Conservation (phyloP, 1,284 basidiomycete species). For the Microbotryomycetes sp. region DNA sequence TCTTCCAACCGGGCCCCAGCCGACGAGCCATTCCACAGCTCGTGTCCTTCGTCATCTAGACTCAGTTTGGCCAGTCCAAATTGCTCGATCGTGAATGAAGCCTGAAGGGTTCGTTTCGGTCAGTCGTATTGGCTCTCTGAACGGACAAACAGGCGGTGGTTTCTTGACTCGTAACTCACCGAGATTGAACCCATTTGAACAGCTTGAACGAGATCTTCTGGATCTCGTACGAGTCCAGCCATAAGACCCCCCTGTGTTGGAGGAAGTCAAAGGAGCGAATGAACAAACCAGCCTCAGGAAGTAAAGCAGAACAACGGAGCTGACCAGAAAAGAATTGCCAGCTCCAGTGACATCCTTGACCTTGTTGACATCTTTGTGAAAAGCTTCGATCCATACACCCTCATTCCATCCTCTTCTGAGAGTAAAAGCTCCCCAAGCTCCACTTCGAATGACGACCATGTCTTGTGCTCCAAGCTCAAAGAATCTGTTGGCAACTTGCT, state of each 20-base stretch:
- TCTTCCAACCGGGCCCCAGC: constrained; percentile 20
- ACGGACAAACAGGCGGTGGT: constrained; percentile 7
- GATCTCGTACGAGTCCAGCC: constrained; percentile 27
- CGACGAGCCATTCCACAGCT: constrained; percentile 29
- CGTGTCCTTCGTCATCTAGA: not conserved
- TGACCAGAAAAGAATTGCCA: constrained; percentile 81
- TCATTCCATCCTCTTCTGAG: constrained; percentile 42
- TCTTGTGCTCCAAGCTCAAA: constrained; percentile 43
- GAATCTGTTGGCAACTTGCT: constrained; percentile 29
- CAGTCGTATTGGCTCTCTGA: not conserved
- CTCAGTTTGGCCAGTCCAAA: constrained; percentile 32
- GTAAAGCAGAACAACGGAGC: constrained; percentile 39
- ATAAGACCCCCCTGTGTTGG: constrained; percentile 40
- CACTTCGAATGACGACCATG: constrained; percentile 65
- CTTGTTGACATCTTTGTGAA: constrained; percentile 55
- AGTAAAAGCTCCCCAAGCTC: constrained; percentile 67
- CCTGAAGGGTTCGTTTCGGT: constrained; percentile 1
- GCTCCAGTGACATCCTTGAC: constrained; percentile 83
- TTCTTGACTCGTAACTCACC: no score
- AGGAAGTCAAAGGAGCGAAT: constrained; percentile 44
- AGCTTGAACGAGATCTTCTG: constrained; percentile 7
- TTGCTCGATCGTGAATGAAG: constrained; percentile 78
- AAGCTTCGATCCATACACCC: constrained; percentile 69
- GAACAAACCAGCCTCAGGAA: not conserved
- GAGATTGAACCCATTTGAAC: constrained; percentile 63